Percentiles rank a stretch among this genome's conserved stretches.
These are phyloP conservation scores for Lepidium sativum DNA, from an alignment of 345 rosid species.

Conservation along the genomic window DNA sequence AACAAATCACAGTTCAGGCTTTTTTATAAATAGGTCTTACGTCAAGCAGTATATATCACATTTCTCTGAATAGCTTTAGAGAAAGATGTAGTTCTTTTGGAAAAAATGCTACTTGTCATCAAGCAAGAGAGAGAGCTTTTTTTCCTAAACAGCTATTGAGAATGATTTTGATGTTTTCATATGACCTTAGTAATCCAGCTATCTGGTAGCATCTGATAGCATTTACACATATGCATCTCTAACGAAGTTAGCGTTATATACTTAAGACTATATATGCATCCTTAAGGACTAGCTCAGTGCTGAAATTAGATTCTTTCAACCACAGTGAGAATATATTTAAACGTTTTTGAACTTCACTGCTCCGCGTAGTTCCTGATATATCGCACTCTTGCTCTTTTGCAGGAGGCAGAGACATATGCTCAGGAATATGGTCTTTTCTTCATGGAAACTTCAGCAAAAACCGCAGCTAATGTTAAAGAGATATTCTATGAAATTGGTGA, in stretches of 20 bases:
- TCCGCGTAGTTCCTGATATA: background rate
- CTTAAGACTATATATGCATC: background rate
- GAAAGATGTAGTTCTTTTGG: background rate
- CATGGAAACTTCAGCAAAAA: conserved; percentile 97
- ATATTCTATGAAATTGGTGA: conserved; percentile 86
- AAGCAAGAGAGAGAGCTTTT: background rate
- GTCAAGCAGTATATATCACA: background rate
- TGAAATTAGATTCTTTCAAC: background rate
- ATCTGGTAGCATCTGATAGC: background rate
- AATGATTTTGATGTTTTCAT: conserved; percentile 1
- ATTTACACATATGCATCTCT: background rate
- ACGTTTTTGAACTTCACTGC: background rate
- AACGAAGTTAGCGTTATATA: background rate
- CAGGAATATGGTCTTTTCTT: conserved; percentile 86
- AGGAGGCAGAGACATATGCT: conserved; percentile 89
- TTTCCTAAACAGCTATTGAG: background rate
- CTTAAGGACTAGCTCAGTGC: background rate
- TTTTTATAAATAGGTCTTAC: background rate
- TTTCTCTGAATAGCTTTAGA: background rate
- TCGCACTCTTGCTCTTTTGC: conserved; percentile 9
- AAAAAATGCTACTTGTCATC: background rate
- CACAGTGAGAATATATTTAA: background rate
- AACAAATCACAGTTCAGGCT: background rate
- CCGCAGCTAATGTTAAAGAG: conserved; percentile 83
- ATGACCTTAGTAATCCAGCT: background rate